Percentiles rank a stretch among this genome's conserved stretches.
Evolutionary conservation across 768 basidiomycete genomes (phyloP).

Genomic region (Mycena floridula): DNA sequence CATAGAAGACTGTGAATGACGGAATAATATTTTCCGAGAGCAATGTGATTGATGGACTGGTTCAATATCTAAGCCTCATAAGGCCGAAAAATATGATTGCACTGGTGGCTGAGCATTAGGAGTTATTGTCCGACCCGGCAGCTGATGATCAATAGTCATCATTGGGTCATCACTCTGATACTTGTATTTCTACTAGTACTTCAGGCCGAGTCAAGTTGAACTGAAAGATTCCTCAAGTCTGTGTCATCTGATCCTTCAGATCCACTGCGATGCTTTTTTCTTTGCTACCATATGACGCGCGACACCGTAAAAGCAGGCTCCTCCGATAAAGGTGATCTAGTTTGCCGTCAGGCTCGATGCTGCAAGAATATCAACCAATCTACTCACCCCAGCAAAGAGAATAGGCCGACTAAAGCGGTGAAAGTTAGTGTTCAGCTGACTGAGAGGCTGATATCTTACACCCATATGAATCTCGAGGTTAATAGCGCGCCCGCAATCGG

Average conservation of each 20-base stretch:
- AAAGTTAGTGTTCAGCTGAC: background rate
- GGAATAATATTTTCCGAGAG: background rate
- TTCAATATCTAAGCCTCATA: background rate
- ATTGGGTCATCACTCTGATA: too few relatives aligned
- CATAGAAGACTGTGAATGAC: background rate
- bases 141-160: too few relatives aligned
- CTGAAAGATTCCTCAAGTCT: too few relatives aligned
- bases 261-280: too few relatives aligned
- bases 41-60: background rate
- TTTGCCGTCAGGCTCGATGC: background rate
- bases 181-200: too few relatives aligned
- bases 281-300: background rate
- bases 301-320: background rate
- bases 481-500: constrained; percentile 1
- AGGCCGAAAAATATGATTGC: background rate
- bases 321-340: background rate
- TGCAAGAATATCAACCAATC: background rate
- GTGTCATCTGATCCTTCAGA: too few relatives aligned
- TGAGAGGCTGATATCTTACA: background rate
- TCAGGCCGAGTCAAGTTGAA: too few relatives aligned
- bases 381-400: background rate
- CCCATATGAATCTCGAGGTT: background rate
- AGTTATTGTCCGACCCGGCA: too few relatives aligned
- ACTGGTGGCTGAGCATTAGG: too few relatives aligned
- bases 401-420: background rate